phyloP scores from a whole-genome alignment of 257 asterid species.

The Asclepias syriaca region DNA sequence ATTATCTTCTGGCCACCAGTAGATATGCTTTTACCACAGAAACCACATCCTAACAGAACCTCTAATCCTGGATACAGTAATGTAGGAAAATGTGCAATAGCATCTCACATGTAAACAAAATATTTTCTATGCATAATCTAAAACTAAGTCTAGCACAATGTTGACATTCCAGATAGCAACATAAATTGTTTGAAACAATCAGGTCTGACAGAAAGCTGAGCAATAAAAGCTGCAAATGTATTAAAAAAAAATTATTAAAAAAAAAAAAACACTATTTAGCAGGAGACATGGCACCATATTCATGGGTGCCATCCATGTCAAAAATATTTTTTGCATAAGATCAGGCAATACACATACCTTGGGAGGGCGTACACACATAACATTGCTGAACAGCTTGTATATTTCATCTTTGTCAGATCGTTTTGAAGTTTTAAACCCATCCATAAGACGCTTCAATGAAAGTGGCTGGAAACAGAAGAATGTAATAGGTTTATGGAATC shows the following conservation, averaged over 20 bases:
- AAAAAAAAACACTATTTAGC: background rate
- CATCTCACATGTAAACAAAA: background rate
- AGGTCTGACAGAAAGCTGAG: background rate
- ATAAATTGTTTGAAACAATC: background rate
- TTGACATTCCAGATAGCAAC: background rate
- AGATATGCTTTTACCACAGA: background rate
- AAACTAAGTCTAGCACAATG: background rate
- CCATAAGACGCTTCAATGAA: conserved; percentile 71
- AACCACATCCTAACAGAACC: background rate
- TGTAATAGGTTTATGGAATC: conserved; percentile 3
- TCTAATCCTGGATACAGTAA: background rate
- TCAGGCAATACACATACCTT: conserved; percentile 42
- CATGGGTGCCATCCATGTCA: too few relatives aligned
- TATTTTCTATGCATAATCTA: background rate
- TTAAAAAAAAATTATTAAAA: too few relatives aligned
- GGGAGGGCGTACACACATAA: conserved; percentile 62
- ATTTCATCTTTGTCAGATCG: conserved; percentile 62
- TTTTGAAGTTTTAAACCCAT: conserved; percentile 60
- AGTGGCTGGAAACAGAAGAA: conserved; percentile 66
- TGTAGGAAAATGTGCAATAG: background rate
- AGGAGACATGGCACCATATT: background rate
- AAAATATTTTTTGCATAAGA: background rate
- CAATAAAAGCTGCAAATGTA: background rate
- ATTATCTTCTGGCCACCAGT: background rate
- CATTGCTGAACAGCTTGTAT: conserved; percentile 67